Evolutionary conservation across 1,284 basidiomycete genomes (phyloP).

Genomic region (Trametes versicolor): DNA sequence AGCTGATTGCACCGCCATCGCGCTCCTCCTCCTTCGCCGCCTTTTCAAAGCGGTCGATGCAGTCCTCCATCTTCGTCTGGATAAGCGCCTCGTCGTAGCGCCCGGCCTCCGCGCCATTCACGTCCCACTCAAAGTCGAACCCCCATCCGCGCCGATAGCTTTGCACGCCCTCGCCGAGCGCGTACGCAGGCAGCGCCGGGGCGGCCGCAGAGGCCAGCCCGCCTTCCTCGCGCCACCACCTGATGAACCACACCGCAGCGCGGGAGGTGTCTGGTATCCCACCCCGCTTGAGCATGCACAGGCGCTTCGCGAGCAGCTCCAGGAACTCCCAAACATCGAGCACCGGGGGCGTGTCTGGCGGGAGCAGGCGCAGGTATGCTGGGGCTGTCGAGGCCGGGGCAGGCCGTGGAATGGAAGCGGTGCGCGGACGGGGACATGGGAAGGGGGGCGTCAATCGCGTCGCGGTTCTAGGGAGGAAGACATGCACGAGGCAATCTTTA

Average conservation of each 20-base stretch:
- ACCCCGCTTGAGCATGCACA: constrained; percentile 85
- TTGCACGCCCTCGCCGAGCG: constrained; percentile 11
- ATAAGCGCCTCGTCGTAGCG: constrained; percentile 51
- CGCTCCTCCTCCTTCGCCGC: constrained; percentile 57
- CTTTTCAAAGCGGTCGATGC: constrained; percentile 64
- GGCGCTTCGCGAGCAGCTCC: constrained; percentile 70
- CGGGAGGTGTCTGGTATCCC: constrained; percentile 75
- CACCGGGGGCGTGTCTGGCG: constrained; percentile 62
- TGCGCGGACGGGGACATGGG: constrained; percentile 7
- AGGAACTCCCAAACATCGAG: constrained; percentile 74
- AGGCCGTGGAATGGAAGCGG: constrained; percentile 17
- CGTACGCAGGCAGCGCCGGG: constrained; percentile 28
- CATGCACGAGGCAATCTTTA: constrained; percentile 28
- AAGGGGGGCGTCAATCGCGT: constrained; percentile 22
- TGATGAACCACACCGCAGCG: constrained; percentile 83
- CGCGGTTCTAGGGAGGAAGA: constrained; percentile 19
- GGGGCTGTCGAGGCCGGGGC: constrained; percentile 54
- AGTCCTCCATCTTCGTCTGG: constrained; percentile 74
- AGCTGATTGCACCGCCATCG: constrained; percentile 66
- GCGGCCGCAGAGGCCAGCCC: constrained; percentile 53
- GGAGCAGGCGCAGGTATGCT: constrained; percentile 74
- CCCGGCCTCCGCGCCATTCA: constrained; percentile 43
- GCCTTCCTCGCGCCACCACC: constrained; percentile 87
- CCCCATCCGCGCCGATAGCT: constrained; percentile 70
- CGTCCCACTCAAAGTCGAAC: constrained; percentile 81